Evolutionary conservation across 805 yeast species (phyloP).

Genomic region (Saccharomycopsis schoenii): DNA sequence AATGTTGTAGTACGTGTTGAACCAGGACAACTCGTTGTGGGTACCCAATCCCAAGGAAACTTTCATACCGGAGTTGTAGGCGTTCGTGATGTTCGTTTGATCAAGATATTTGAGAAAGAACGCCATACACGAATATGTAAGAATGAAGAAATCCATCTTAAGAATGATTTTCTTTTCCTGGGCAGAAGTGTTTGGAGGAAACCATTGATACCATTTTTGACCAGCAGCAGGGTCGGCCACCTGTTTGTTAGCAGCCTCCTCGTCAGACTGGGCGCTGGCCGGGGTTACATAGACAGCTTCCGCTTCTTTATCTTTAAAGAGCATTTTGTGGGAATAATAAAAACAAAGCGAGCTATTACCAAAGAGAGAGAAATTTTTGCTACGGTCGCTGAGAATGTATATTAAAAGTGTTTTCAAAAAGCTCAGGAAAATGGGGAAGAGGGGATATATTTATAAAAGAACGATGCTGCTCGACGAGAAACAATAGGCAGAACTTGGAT

Average conservation of each 20-base stretch:
- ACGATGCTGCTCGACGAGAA: too few species aligned
- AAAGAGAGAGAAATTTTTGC: neutral
- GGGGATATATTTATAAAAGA: too few species aligned
- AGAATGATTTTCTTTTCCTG: conserved; percentile 36
- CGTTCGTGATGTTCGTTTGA: conserved; percentile 49
- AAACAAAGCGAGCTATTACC: neutral
- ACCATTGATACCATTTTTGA: conserved; percentile 2
- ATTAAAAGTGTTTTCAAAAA: too few species aligned
- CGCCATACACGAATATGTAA: conserved; percentile 47
- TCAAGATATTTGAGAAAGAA: conserved; percentile 63
- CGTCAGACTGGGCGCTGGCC: neutral
- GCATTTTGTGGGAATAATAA: neutral
- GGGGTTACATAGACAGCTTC: neutral
- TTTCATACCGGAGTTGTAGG: conserved; percentile 56
- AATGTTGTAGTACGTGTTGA: conserved; percentile 47
- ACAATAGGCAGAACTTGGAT: too few species aligned
- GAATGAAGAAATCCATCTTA: conserved; percentile 46
- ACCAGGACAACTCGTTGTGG: conserved; percentile 53
- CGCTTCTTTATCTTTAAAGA: neutral
- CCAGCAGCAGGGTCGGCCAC: neutral
- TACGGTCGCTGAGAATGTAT: neutral
- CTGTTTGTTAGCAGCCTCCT: neutral
- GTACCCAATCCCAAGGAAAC: conserved; percentile 40
- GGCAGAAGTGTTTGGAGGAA: conserved; percentile 20
- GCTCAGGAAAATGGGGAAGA: too few species aligned